These are phyloP conservation scores for Dictyostelium brefeldianum DNA, from an alignment of 78 protist species.

Conservation along the genomic window DNA sequence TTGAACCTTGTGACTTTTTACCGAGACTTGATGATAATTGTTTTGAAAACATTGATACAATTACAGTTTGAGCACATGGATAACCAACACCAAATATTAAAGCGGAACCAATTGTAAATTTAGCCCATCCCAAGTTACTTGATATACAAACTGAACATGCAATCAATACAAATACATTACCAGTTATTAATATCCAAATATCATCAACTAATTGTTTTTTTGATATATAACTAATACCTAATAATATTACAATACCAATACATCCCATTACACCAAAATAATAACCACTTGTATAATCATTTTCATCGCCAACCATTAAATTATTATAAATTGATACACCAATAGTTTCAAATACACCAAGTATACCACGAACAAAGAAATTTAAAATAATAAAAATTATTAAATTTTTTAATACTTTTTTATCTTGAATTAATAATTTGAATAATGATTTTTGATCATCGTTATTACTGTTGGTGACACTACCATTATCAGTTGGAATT, in stretches of 20 bases:
- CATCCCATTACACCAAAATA: conserved; percentile 31
- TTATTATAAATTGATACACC: conserved; percentile 17
- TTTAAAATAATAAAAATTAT: background rate
- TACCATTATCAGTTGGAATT: background rate
- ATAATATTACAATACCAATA: conserved; percentile 3
- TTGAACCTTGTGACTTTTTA: conserved; percentile 35
- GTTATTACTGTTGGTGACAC: background rate
- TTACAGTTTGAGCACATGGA: conserved; percentile 34
- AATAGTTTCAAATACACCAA: conserved; percentile 32
- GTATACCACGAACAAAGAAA: conserved; percentile 13
- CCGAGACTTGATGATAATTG: background rate
- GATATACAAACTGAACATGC: conserved; percentile 4
- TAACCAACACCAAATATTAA: conserved; percentile 33
- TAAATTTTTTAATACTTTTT: background rate
- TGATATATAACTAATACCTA: background rate
- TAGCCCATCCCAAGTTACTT: background rate
- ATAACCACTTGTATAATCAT: conserved; percentile 10
- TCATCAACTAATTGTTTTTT: conserved; percentile 6
- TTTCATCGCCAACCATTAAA: background rate
- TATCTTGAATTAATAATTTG: conserved; percentile 2
- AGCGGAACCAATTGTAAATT: background rate
- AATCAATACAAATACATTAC: background rate
- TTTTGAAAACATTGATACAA: conserved; percentile 56
- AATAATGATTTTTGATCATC: background rate
- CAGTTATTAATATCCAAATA: conserved; percentile 20